These are phyloP conservation scores for Rosa hybrid DNA, from an alignment of 331 rosid genomes.

Conservation along the genomic window DNA sequence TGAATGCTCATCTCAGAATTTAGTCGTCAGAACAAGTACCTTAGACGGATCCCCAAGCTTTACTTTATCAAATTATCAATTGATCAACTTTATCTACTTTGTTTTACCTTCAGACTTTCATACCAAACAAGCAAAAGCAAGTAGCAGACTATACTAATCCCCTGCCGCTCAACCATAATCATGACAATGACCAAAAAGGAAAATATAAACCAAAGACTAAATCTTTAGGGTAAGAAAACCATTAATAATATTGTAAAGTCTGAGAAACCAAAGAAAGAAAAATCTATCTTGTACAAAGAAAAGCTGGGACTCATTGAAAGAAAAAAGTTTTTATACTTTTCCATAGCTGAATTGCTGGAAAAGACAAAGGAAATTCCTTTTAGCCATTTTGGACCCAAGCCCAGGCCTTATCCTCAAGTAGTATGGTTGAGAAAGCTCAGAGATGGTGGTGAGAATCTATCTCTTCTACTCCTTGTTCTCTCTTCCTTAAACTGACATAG, in stretches of 20 bases:
- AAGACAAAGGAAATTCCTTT: neutral
- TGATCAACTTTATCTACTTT: neutral
- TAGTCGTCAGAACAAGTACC: slow-evolving; percentile 31
- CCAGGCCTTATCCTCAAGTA: slow-evolving; percentile 31
- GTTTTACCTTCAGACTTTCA: neutral
- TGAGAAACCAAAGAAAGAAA: neutral
- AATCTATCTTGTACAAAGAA: neutral
- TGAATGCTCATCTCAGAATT: neutral
- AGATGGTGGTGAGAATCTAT: neutral
- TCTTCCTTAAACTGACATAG: slow-evolving; percentile 8
- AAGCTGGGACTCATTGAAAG: neutral
- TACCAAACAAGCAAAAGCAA: neutral
- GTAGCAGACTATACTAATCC: neutral
- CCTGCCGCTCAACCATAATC: slow-evolving; percentile 3
- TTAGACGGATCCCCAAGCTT: slow-evolving; percentile 30
- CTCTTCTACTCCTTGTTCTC: neutral
- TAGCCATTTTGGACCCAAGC: slow-evolving; percentile 1
- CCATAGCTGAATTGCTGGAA: neutral
- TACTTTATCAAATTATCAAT: neutral
- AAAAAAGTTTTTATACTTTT: neutral
- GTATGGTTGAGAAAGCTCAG: slow-evolving; percentile 15
- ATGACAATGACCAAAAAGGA: neutral
- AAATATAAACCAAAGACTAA: neutral
- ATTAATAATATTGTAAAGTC: neutral
- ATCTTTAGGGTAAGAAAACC: neutral